A percentile compares a stretch with the other conserved stretches of the same genome.
phyloP scores from a whole-genome alignment of 2,329 filamentous ascomycete genomes.

The Alternaria sp. region DNA sequence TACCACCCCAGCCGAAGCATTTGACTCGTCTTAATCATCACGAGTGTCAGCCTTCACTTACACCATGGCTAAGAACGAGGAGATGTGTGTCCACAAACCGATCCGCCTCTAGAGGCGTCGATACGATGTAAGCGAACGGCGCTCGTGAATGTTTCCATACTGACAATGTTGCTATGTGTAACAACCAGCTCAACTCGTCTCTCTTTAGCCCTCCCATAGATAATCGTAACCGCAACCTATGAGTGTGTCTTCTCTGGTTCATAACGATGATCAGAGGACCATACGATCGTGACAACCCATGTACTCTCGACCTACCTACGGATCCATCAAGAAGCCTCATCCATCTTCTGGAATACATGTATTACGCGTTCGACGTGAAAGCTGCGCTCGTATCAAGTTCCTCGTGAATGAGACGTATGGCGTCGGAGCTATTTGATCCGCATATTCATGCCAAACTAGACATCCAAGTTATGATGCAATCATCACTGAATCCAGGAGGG shows the following conservation, averaged over 20 bases:
- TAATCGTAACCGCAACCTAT: background rate
- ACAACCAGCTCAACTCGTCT: background rate
- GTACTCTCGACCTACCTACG: background rate
- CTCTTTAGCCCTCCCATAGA: background rate
- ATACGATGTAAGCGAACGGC: background rate
- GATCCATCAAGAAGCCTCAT: background rate
- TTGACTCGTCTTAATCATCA: background rate
- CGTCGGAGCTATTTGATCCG: too few species aligned
- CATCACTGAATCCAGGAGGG: too few species aligned
- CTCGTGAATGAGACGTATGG: too few species aligned
- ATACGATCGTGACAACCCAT: background rate
- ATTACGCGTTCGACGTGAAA: background rate
- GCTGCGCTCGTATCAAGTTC: too few species aligned
- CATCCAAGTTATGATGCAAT: too few species aligned
- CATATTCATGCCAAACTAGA: too few species aligned
- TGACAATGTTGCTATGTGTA: background rate
- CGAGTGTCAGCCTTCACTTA: background rate
- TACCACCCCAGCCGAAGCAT: background rate
- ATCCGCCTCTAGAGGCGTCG: background rate
- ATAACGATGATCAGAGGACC: background rate
- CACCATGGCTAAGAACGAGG: background rate
- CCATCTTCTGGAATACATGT: background rate
- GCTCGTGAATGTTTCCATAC: background rate
- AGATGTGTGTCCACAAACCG: rapidly evolving
- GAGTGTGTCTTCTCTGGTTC: background rate